Conservation (phyloP, 208 protist species). For the Leishmania tropica region DNA sequence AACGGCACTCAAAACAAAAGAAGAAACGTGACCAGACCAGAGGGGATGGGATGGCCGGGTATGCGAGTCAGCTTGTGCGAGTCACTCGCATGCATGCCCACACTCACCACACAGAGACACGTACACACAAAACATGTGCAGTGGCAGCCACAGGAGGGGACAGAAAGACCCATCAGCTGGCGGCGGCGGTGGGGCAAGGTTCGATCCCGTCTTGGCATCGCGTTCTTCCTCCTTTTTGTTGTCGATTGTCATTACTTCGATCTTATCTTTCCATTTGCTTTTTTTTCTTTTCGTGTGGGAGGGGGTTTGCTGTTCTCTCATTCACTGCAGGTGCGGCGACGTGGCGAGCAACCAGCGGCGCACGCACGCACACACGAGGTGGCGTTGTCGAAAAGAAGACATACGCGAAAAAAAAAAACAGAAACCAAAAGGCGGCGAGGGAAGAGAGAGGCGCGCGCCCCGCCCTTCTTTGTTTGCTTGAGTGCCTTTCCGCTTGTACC, state of each 20-base stretch:
- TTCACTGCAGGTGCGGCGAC: slow-evolving; percentile 1
- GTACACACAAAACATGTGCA: neutral
- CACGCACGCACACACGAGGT: neutral
- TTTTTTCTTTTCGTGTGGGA: neutral
- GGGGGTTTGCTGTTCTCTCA: neutral
- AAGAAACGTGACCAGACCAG: neutral
- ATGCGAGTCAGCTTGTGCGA: neutral
- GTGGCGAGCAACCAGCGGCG: neutral
- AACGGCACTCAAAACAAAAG: neutral
- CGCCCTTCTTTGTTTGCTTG: neutral
- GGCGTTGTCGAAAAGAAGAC: neutral
- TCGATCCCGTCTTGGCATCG: neutral
- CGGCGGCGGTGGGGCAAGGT: slow-evolving; percentile 61
- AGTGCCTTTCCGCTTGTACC: neutral
- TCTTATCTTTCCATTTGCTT: slow-evolving; percentile 35
- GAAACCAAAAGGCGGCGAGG: no score
- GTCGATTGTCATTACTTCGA: neutral
- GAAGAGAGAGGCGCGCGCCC: neutral
- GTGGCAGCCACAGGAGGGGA: neutral
- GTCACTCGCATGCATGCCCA: neutral
- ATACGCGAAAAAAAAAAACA: neutral
- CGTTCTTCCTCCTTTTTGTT: neutral
- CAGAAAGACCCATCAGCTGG: neutral
- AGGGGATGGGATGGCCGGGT: neutral
- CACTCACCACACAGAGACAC: neutral